These are phyloP conservation scores for Phycomyces nitens DNA, from an alignment of 192 early-diverging fungal genomes.

Conservation along the genomic window DNA sequence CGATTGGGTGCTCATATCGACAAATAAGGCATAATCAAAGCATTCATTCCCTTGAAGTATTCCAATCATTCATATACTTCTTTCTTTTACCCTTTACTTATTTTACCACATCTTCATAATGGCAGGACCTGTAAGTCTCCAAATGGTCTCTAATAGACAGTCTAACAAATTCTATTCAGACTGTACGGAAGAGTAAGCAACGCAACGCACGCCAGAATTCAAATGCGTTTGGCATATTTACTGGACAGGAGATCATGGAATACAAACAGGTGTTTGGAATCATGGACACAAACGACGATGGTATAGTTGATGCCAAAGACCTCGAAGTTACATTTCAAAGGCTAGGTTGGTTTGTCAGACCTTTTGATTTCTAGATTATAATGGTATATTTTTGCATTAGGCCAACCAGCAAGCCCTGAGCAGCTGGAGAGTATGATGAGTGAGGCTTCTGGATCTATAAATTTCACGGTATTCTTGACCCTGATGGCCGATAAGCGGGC, in stretches of 20 bases:
- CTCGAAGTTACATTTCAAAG: conserved; percentile 84
- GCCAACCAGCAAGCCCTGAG: conserved; percentile 68
- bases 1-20: background rate
- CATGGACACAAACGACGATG: conserved; percentile 92
- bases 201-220: conserved; percentile 90
- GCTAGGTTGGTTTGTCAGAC: conserved; percentile 67
- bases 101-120: background rate
- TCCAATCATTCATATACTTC: background rate
- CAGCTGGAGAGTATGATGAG: conserved; percentile 87
- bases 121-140: conserved; percentile 4
- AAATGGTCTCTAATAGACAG: background rate
- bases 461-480: conserved; percentile 97
- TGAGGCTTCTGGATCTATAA: conserved; percentile 87
- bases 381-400: conserved; percentile 27
- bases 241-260: conserved; percentile 91
- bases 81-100: conserved; percentile 6
- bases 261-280: conserved; percentile 97
- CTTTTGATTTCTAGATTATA: too few species aligned
- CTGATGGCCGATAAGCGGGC: conserved; percentile 91
- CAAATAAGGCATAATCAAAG: background rate
- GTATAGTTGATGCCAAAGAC: conserved; percentile 89
- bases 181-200: conserved; percentile 45
- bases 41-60: background rate
- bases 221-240: conserved; percentile 98
- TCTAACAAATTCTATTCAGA: conserved; percentile 2